Evolutionary conservation across 2,329 filamentous ascomycete species (phyloP), one percentile per base, ranked within the genome.

Genomic region (Aspergillus sojae): DNA sequence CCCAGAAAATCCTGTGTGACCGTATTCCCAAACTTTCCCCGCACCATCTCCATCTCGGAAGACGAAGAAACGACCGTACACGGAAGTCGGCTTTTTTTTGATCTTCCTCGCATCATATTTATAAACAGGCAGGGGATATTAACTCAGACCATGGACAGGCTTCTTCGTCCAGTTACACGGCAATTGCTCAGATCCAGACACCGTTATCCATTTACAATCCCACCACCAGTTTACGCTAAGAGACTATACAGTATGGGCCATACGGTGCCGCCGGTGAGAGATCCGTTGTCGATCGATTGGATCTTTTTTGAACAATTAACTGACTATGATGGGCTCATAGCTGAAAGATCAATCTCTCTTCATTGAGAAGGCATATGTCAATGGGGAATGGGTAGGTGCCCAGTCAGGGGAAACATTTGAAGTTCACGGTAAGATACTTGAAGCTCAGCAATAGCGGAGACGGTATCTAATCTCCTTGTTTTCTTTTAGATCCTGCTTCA

Each of bases 341-440:
- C 87, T 94, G 73, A 91, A 89, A 74, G 91, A 94, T 71, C 86
- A 87, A 41, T 92, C 90, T 28, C 86, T 99, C 64, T 87, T 98
- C 73, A 97, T 96, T 82, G 88, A 90, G 70, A 87, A 94, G 75
- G 81, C 88, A 73, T 97, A 94, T 75, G 89, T 98, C 74, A 94
- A 99, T 77, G 95, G 95, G 73, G 86, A 96, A 85, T 99, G 94
- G 92, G 87, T 96, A 66, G 85, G 86, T 71, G 92, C 94, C 70
- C 87, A 88, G 74, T 96, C 93, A 0, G 92, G 93, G 75, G 89
- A 96, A 85, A 97, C 93, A 53, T 99, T 98, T 78, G 89, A 95
- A 76, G 92, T 97, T 64, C 84, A 87, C 67, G 90, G 89, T 90
- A 79, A 68, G 74, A 26, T 6, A 19, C 10, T 52, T 19, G 28